phyloP scores from a whole-genome alignment of 164 flowering plant genomes.

The Akebia trifoliata region DNA sequence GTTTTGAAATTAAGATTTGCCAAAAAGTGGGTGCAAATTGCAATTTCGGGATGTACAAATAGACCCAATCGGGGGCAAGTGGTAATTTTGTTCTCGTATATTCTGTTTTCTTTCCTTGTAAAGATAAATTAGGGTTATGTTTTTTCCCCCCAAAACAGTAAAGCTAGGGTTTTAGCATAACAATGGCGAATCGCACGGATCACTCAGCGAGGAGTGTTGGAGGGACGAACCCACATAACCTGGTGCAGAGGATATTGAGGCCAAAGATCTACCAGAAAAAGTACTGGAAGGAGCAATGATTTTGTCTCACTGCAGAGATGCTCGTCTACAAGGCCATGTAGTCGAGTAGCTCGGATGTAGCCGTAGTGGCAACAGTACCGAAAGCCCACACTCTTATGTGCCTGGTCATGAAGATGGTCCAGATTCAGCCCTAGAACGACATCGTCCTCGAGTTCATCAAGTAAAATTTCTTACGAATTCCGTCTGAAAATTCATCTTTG shows the following conservation, averaged over 20 bases:
- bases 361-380: conserved; percentile 80
- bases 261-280: conserved; percentile 88
- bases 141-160: neutral
- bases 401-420: conserved; percentile 92
- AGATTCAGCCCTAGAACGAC: conserved; percentile 98
- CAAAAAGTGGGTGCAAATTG: too few relatives aligned
- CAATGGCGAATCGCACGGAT: conserved; percentile 97
- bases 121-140: too few relatives aligned
- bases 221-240: conserved; percentile 93
- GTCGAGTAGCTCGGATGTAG: conserved; percentile 93
- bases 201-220: conserved; percentile 82
- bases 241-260: conserved; percentile 88
- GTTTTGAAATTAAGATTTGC: too few relatives aligned
- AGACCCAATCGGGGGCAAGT: too few relatives aligned
- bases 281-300: conserved; percentile 98
- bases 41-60: too few relatives aligned
- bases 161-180: conserved; percentile 3
- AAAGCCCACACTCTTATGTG: conserved; percentile 93
- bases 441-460: conserved; percentile 96
- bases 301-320: conserved; percentile 94
- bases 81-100: too few relatives aligned
- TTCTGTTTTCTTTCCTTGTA: too few relatives aligned
- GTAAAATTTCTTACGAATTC: neutral
- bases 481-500: neutral
- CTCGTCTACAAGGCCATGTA: conserved; percentile 98